phyloP scores from a whole-genome alignment of 2,329 filamentous ascomycete genomes.

The Colletotrichum lupini region DNA sequence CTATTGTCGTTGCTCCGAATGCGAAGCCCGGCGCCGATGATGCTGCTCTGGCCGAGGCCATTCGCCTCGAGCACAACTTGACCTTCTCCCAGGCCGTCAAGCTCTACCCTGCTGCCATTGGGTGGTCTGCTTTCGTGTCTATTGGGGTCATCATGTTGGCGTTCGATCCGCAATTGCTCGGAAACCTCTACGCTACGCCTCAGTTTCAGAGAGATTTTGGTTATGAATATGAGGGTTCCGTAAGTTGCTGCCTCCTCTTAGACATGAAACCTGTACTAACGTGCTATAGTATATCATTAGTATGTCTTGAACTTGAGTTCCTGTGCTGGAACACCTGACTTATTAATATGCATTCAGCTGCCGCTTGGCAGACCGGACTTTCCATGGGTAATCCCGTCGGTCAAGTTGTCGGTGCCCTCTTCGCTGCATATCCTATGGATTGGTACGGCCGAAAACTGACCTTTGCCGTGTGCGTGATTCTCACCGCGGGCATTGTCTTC shows the following conservation, averaged over 20 bases:
- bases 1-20: background rate
- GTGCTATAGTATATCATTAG: slow-evolving; percentile 47
- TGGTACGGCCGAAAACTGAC: slow-evolving; percentile 57
- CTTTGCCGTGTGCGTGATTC: slow-evolving; percentile 54
- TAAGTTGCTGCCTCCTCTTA: slow-evolving; percentile 28
- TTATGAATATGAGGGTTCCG: slow-evolving; percentile 55
- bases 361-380: slow-evolving; percentile 59
- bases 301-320: slow-evolving; percentile 17
- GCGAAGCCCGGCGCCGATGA: slow-evolving; percentile 21
- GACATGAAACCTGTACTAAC: background rate
- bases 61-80: slow-evolving; percentile 50
- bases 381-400: slow-evolving; percentile 67
- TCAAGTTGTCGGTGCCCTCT: slow-evolving; percentile 65
- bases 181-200: slow-evolving; percentile 69
- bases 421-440: slow-evolving; percentile 59
- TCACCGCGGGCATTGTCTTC: slow-evolving; percentile 66
- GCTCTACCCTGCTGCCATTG: slow-evolving; percentile 58
- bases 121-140: slow-evolving; percentile 70
- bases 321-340: background rate
- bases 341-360: slow-evolving; percentile 38
- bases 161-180: slow-evolving; percentile 73
- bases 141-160: slow-evolving; percentile 70
- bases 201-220: slow-evolving; percentile 69
- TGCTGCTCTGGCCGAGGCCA: slow-evolving; percentile 47
- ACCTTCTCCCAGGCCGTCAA: slow-evolving; percentile 52